A percentile compares a stretch with the other conserved stretches of the same genome.
Evolutionary conservation across 129 eudicot genomes (phyloP).

Genomic region (Saposhnikovia divaricata): DNA sequence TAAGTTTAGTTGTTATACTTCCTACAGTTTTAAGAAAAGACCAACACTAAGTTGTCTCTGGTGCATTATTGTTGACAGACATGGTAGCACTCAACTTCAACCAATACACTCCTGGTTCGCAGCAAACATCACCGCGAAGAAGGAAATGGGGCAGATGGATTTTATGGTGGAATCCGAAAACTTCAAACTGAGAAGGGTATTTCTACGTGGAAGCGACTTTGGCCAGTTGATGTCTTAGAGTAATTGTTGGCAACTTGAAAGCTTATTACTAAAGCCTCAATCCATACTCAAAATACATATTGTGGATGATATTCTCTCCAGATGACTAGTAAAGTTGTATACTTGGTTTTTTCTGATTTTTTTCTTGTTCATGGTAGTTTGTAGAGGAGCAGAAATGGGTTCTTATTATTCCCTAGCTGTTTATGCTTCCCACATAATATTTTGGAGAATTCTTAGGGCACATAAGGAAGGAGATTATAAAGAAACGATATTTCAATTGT

Average conservation of each 20-base stretch:
- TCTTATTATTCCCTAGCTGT: neutral
- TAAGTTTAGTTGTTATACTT: no score
- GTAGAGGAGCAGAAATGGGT: constrained; percentile 9
- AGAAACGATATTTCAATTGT: neutral
- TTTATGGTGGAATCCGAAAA: constrained; percentile 68
- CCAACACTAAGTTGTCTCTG: neutral
- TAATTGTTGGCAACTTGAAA: constrained; percentile 3
- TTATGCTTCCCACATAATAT: neutral
- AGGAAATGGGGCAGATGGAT: constrained; percentile 76
- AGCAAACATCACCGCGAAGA: constrained; percentile 64
- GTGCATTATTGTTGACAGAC: constrained; percentile 30
- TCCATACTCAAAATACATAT: neutral
- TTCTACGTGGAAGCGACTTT: constrained; percentile 48
- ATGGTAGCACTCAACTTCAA: constrained; percentile 59
- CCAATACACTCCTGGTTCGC: constrained; percentile 66
- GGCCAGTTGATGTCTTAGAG: constrained; percentile 61
- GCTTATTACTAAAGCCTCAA: neutral
- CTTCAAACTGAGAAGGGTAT: constrained; percentile 33
- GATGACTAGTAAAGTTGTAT: neutral
- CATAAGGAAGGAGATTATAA: neutral
- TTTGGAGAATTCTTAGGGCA: neutral
- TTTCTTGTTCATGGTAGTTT: neutral
- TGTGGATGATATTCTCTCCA: neutral
- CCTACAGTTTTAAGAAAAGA: neutral
- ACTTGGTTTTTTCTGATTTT: neutral